phyloP scores from a whole-genome alignment of 495 filamentous ascomycete species.

The Hyaloscypha bicolor region DNA sequence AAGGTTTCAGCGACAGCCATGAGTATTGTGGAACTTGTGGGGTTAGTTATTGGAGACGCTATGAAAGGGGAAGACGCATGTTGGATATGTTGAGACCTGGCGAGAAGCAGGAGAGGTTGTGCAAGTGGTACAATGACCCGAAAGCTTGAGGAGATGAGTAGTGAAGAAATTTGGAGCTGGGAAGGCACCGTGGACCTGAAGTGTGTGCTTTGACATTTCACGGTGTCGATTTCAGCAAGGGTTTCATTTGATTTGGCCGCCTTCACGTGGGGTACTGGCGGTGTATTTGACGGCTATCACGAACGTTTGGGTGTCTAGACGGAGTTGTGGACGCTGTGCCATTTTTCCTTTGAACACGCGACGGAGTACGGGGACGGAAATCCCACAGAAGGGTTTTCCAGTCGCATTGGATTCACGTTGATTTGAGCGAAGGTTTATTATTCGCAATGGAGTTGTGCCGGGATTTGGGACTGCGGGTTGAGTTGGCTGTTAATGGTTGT shows the following conservation, averaged over 20 bases:
- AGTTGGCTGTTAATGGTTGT: background rate
- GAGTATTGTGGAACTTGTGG: constrained; percentile 19
- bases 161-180: background rate
- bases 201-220: background rate
- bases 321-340: background rate
- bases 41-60: constrained; percentile 17
- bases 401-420: background rate
- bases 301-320: background rate
- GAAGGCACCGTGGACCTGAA: background rate
- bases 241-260: too few relatives aligned
- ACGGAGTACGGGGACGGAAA: background rate
- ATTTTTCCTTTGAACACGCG: background rate
- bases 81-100: constrained; percentile 9
- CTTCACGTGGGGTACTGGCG: background rate
- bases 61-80: constrained; percentile 17
- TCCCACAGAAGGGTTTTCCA: background rate
- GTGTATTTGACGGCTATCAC: background rate
- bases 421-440: background rate
- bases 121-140: constrained; percentile 22
- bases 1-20: background rate
- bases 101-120: constrained; percentile 14
- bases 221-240: background rate
- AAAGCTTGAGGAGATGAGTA: background rate
- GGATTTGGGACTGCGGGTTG: background rate
- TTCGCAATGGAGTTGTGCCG: background rate